Conservation (phyloP, 192 early-diverging fungal species). For the Chytriomyces sp. region DNA sequence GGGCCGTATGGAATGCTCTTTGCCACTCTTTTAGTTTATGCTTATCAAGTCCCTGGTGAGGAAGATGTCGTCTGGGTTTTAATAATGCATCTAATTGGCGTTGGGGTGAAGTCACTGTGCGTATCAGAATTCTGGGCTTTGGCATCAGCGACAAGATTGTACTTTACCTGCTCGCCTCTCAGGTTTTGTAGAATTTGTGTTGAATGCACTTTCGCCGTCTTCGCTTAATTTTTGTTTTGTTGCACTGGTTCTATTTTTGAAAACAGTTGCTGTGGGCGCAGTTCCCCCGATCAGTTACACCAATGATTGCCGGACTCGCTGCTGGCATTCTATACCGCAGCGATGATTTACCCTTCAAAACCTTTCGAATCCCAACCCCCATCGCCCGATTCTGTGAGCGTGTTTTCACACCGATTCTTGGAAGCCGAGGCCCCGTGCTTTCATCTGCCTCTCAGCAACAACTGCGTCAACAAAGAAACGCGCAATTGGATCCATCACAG, state of each 20-base stretch:
- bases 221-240: too few relatives aligned
- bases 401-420: conserved; percentile 31
- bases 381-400: conserved; percentile 7
- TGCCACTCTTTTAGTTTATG: conserved; percentile 39
- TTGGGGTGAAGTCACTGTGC: conserved; percentile 16
- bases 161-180: conserved; percentile 38
- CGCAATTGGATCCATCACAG: background rate
- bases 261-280: conserved; percentile 37
- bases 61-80: too few relatives aligned
- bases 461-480: background rate
- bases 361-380: conserved; percentile 34
- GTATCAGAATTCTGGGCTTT: conserved; percentile 40
- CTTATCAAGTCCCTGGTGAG: conserved; percentile 19
- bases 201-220: background rate
- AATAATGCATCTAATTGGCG: too few relatives aligned
- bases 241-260: background rate
- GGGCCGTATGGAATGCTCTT: conserved; percentile 49
- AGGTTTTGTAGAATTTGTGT: conserved; percentile 36
- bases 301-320: conserved; percentile 33
- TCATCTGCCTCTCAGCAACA: background rate
- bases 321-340: conserved; percentile 38
- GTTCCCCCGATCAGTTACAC: conserved; percentile 39
- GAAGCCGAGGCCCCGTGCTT: conserved; percentile 11
- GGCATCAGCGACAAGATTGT: conserved; percentile 42
- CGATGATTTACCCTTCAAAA: conserved; percentile 28